phyloP scores from a whole-genome alignment of 1,139 yeast genomes.

The Suhomyces maxii region DNA sequence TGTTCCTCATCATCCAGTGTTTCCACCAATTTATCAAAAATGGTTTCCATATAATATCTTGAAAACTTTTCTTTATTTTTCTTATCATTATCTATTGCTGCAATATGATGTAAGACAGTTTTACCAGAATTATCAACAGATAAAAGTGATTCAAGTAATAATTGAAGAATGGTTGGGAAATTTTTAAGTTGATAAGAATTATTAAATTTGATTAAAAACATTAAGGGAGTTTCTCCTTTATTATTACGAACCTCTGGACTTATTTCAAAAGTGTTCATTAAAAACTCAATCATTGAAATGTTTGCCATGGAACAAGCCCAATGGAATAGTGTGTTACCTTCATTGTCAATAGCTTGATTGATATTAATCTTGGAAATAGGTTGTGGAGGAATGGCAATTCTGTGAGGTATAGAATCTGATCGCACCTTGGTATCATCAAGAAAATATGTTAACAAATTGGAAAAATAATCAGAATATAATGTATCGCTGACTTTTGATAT shows the following conservation, averaged over 20 bases:
- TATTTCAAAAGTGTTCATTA: conserved; percentile 55
- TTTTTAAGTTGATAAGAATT: conserved; percentile 78
- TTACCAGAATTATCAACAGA: conserved; percentile 68
- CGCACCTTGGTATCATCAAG: conserved; percentile 33
- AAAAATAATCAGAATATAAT: conserved; percentile 38
- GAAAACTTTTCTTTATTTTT: conserved; percentile 72
- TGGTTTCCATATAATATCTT: conserved; percentile 75
- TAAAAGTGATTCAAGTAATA: conserved; percentile 73
- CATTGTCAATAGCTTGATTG: conserved; percentile 86
- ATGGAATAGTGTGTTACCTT: conserved; percentile 91
- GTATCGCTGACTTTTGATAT: conserved; percentile 23
- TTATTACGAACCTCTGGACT: conserved; percentile 65
- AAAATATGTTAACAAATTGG: conserved; percentile 37
- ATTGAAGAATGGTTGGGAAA: conserved; percentile 70
- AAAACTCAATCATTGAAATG: conserved; percentile 66
- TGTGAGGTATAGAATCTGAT: conserved; percentile 29
- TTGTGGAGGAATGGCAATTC: conserved; percentile 40
- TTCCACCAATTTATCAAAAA: conserved; percentile 58
- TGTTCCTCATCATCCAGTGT: conserved; percentile 21
- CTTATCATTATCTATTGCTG: conserved; percentile 32
- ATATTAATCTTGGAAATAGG: conserved; percentile 53
- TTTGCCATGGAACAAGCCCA: conserved; percentile 96
- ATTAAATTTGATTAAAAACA: conserved; percentile 85
- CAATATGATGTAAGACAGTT: conserved; percentile 84
- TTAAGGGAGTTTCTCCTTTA: conserved; percentile 85